A percentile compares a stretch with the other conserved stretches of the same genome.
phyloP scores from a whole-genome alignment of 2,329 filamentous ascomycete genomes.

The Cercospora sp. region DNA sequence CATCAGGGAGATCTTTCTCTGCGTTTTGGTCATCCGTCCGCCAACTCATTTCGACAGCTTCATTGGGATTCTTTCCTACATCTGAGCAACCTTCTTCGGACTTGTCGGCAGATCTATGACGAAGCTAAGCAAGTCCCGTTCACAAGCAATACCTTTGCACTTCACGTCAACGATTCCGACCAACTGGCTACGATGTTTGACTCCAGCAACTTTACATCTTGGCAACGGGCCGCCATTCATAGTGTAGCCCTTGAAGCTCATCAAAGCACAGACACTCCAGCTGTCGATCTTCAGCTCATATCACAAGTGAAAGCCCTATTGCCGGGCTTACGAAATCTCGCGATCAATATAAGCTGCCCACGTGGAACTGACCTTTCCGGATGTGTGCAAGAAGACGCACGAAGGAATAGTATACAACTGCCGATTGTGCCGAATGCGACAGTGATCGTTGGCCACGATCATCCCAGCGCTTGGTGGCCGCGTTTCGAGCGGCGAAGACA shows the following conservation, averaged over 20 bases:
- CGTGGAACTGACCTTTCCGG: not conserved
- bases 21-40: not conserved
- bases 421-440: not conserved
- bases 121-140: not conserved
- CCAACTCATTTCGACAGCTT: not conserved
- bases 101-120: not conserved
- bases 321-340: not conserved
- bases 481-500: conserved; percentile 1
- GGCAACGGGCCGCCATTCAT: not conserved
- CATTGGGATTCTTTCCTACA: conserved; percentile 2
- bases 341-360: not conserved
- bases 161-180: not conserved
- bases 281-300: not conserved
- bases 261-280: not conserved
- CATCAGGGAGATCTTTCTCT: not conserved
- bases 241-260: not conserved
- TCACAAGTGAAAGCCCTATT: not conserved
- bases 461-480: not conserved
- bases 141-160: conserved; percentile 2
- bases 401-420: not conserved
- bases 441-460: conserved; percentile 2
- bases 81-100: not conserved
- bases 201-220: not conserved
- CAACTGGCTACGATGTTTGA: not conserved
- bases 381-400: not conserved